Evolutionary conservation across 2,329 filamentous ascomycete genomes (phyloP).

Genomic region (Exserohilum rostratum): DNA sequence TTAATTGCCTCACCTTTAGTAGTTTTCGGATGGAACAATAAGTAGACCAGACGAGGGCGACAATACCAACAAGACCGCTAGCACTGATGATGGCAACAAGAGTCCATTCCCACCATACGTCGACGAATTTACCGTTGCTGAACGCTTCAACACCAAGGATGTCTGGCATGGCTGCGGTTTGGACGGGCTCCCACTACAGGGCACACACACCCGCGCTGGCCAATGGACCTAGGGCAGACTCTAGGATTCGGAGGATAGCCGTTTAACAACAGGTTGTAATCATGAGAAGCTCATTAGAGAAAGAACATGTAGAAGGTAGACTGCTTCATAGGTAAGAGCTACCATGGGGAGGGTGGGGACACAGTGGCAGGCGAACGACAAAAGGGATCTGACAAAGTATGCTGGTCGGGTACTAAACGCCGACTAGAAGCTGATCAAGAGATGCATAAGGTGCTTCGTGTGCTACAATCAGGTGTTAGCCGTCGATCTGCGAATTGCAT

Average conservation of each 20-base stretch:
- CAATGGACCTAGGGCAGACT: not conserved
- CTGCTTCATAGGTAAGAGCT: conserved; percentile 28
- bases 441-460: conserved; percentile 24
- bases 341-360: conserved; percentile 9
- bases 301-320: not conserved
- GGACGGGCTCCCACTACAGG: not conserved
- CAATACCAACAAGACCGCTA: conserved; percentile 34
- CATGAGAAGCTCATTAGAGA: conserved; percentile 5
- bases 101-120: conserved; percentile 44
- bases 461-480: conserved; percentile 33
- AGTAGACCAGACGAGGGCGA: conserved; percentile 36
- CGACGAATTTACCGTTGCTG: conserved; percentile 22
- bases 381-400: conserved; percentile 3
- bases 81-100: conserved; percentile 41
- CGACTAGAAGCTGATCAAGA: conserved; percentile 19
- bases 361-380: conserved; percentile 9
- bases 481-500: conserved; percentile 30
- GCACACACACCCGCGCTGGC: not conserved
- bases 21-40: conserved; percentile 26
- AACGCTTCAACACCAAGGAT: conserved; percentile 43
- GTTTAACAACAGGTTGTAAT: not conserved
- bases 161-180: conserved; percentile 16
- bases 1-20: conserved; percentile 28
- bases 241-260: not conserved
- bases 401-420: conserved; percentile 25